Evolutionary conservation across 345 rosid genomes (phyloP), one percentile per base, ranked within the genome.

Genomic region (Gossypium mustelinum): DNA sequence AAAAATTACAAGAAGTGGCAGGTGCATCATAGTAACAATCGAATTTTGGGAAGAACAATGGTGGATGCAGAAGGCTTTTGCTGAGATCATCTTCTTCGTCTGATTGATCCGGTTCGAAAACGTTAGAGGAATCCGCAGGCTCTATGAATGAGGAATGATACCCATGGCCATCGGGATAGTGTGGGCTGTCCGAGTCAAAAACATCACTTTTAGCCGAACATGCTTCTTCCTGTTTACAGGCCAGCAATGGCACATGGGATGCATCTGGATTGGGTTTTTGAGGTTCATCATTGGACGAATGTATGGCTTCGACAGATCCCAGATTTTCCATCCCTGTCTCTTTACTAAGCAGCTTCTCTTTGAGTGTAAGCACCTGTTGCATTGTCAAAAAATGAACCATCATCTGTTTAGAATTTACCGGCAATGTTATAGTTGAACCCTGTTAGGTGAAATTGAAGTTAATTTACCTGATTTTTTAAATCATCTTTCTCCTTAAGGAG

Each of bases 391-490:
- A 10, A 24, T 0, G 9, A 61, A 67, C 54, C 50, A 57, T 76
- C 34, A 1, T 11, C 61, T 47, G 34, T 34, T 1, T 18, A 9
- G 41, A 34, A 34, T 34, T 34, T 34, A 34, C 41, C 41, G 41
- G 41, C 41, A 34, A 34, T 34, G 41, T 34, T 34, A 34, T 34
- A 34, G 7, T 34, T 34, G 41, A 34, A 34, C 41, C 7, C 1
- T 5, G 41, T 34, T 34, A 34, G 41, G 41, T 34, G 41, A 34
- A 34, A 34, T 5, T 34, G 41, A 34, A 34, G 41, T 5, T 34
- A 5, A 34, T 5, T 74, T 82, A 92, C 97, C 97, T 89, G 84
- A 66, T 68, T 80, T 72, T 79, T 78, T 79, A 93, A 81, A 75
- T 47, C 63, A 70, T 88, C 78, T 39, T 82, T 84, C 81, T 89